phyloP scores from a whole-genome alignment of 176 grass and related monocot species.

The Oryza punctata region DNA sequence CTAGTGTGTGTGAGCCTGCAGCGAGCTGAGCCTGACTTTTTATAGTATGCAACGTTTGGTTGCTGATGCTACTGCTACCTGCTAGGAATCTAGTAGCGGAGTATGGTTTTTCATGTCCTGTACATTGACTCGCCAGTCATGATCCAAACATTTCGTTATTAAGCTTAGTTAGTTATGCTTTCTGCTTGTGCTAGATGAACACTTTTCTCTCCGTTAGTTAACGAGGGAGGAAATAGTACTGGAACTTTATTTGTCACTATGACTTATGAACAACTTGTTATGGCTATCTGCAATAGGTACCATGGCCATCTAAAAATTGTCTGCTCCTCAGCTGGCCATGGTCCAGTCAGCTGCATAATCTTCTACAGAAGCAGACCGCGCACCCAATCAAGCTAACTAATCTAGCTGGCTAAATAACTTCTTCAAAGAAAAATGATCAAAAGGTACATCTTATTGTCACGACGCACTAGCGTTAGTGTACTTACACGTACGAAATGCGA shows the following conservation, averaged over 20 bases:
- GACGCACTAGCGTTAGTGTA: neutral
- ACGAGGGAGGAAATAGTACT: no score
- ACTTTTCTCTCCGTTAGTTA: no score
- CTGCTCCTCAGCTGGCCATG: neutral
- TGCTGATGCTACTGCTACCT: neutral
- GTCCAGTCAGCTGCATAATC: neutral
- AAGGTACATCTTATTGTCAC: neutral
- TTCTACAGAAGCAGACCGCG: neutral
- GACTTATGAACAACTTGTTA: no score
- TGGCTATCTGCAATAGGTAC: no score
- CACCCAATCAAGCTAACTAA: neutral
- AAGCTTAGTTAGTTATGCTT: neutral
- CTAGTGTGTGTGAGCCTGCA: neutral
- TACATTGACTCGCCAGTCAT: neutral
- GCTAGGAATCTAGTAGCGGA: neutral
- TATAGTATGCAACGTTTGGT: neutral
- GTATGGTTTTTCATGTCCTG: neutral
- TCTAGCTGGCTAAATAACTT: neutral
- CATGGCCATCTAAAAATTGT: no score
- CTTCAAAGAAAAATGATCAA: neutral
- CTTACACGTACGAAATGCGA: neutral
- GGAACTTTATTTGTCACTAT: no score
- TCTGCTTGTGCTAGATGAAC: neutral
- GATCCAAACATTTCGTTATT: neutral
- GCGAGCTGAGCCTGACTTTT: constrained; percentile 14